Evolutionary conservation across 2,329 filamentous ascomycete genomes (phyloP), one percentile per base, ranked within the genome.

Genomic region (Graphilbum sp.): DNA sequence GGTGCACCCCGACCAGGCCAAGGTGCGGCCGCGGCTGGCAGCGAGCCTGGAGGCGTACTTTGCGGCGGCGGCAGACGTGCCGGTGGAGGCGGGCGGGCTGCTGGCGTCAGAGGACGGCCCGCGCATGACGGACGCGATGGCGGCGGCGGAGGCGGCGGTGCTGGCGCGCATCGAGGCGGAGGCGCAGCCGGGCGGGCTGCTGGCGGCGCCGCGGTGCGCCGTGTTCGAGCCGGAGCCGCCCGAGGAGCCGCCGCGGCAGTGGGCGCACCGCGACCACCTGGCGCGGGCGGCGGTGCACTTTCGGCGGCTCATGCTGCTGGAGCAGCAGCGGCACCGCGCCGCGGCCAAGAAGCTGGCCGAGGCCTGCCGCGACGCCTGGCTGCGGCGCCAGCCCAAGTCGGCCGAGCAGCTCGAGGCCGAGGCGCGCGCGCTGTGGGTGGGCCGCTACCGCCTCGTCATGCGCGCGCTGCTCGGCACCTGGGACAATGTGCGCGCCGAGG

Each of bases 191-290:
- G 87, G 86, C 15, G 84, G 85, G 2, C 54, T 86, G 4, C 64
- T 95, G 21, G 85, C 79, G 36, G 61, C 67, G 38, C 73, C 75
- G 42, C 66, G 69, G 42, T 88, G 82, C 52, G 78, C 76, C 3
- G 60, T 79, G 19, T 90, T 82, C 48, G 67, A 76, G 16, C 81
- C 82, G 0, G 82, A 90, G 45, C 64, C 74, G 12, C 63, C 62
- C 42, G 76, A 83, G 40, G 81, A 92, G 49, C 82, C 82, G 0
- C 71, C 75, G 0, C 68, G 71, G 37, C 84, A 90, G 50, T 96
- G 84, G 64, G 76, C 80, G n/a, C 86, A 92, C 47, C 71, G 75
- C 51, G 87, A 96, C 51, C 83, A 96, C 52, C 67, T 96, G 38
- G 66, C 81, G 34, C 77, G 78, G 34, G 87, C 93, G 43, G 78